Evolutionary conservation across 306 rosid genomes (phyloP).

Genomic region (Abrus pulchellus): DNA sequence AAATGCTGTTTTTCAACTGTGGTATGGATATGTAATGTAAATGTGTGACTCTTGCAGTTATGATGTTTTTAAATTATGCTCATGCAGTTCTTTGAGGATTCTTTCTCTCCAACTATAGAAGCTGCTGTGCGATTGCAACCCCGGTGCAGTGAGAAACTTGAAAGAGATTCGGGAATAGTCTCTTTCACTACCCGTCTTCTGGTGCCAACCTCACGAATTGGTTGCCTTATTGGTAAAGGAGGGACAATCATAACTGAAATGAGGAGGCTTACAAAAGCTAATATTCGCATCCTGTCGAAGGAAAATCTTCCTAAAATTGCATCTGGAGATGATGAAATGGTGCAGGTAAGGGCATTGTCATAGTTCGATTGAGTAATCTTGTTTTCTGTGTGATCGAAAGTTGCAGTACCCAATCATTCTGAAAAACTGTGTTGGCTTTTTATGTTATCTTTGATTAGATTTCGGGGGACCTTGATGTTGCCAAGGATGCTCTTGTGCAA

Average conservation of each 20-base stretch:
- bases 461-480: slow-evolving; percentile 91
- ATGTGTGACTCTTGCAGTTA: background rate
- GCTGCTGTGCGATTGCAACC: slow-evolving; percentile 97
- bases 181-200: slow-evolving; percentile 89
- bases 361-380: slow-evolving; percentile 1
- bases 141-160: slow-evolving; percentile 91
- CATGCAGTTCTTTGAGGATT: slow-evolving; percentile 81
- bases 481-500: slow-evolving; percentile 95
- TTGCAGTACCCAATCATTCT: slow-evolving; percentile 31
- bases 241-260: slow-evolving; percentile 90
- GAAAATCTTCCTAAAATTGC: slow-evolving; percentile 93
- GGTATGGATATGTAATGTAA: background rate
- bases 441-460: slow-evolving; percentile 57
- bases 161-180: slow-evolving; percentile 93
- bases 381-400: background rate
- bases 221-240: slow-evolving; percentile 98
- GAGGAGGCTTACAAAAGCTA: slow-evolving; percentile 93
- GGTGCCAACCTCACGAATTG: slow-evolving; percentile 90
- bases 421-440: background rate
- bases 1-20: slow-evolving; percentile 24
- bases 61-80: slow-evolving; percentile 36
- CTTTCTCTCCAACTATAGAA: slow-evolving; percentile 85
- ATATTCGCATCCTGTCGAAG: slow-evolving; percentile 86
- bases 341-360: slow-evolving; percentile 69
- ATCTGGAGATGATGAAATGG: slow-evolving; percentile 95